Evolutionary conservation across 352 stramenopile species (phyloP).

Genomic region (Globisporangium alternatum): DNA sequence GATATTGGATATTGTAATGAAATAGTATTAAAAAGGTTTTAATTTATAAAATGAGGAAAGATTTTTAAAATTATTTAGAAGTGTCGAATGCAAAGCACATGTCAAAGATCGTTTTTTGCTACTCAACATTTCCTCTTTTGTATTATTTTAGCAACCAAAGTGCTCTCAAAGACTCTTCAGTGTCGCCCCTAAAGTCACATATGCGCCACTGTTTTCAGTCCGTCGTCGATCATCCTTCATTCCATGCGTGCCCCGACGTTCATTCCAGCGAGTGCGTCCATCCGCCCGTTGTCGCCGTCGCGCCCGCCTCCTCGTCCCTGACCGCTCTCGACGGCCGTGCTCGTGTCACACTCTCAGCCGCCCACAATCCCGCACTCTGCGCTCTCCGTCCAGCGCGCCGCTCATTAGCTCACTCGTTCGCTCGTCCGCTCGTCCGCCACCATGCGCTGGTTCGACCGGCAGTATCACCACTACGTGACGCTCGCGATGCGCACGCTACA

Average conservation of each 20-base stretch:
- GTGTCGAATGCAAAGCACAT: background rate
- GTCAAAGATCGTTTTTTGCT: too few relatives aligned
- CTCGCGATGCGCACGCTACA: conserved; percentile 55
- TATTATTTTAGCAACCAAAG: background rate
- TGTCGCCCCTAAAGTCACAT: background rate
- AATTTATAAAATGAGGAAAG: background rate
- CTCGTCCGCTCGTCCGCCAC: conserved; percentile 7
- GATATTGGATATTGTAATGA: too few relatives aligned
- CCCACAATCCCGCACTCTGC: background rate
- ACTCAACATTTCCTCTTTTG: background rate
- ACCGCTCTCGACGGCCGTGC: background rate
- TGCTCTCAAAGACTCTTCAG: background rate
- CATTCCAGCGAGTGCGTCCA: conserved; percentile 1
- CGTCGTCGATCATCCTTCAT: background rate
- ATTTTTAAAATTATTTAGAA: background rate
- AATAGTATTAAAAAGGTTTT: background rate
- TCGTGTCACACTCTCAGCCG: too few relatives aligned
- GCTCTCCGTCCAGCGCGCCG: background rate
- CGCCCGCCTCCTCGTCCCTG: background rate
- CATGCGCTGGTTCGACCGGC: conserved; percentile 27
- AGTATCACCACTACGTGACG: conserved; percentile 40
- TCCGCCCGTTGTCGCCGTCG: background rate
- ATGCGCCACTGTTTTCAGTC: background rate
- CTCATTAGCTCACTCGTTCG: background rate
- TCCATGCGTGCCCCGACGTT: conserved; percentile 2